Evolutionary conservation across 306 rosid species (phyloP), one percentile per base, ranked within the genome.

Genomic region (Pterocarpus santalinus): DNA sequence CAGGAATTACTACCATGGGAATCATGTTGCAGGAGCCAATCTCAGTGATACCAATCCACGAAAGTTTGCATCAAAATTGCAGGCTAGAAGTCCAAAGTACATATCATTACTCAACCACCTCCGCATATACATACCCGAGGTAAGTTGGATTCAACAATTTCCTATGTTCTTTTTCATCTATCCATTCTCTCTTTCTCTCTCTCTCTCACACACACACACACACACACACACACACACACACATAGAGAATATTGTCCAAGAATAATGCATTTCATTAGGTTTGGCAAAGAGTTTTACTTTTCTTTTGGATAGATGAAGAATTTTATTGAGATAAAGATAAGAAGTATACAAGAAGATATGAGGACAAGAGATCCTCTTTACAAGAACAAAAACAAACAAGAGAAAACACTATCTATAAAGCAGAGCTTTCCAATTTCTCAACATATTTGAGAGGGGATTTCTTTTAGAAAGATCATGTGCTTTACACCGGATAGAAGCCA

Each of bases 71-170:
- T 88, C 99, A 44, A 90, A 78, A 80, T 84, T 96, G 92, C 97
- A 92, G 85, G 90, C 99, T 68, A 90, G 99, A 90, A 96, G 99
- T 86, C 97, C 99, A 32, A 96, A 96, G 86, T 96, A 96, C 83
- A 96, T 96, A 90, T 93, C 99, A 82, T 81, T 96, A 56, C 97
- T 96, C 86, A 96, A 96, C 78, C 99, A 96, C 83, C 88, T 96
- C 52, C 99, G 99, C 81, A 96, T 96, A 77, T 96, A 94, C 83
- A 69, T 96, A 79, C 99, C 99, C 0, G 99, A 94, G 99, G 99
- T 92, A 85, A 86, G 73, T 75, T 85, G 73, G 75, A 78, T 79
- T 61, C 58, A 15, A 67, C 80, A 44, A 28, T 16, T 73, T 81
- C 22, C 47, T 22, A 47, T 68, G 64, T 68, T 49, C 2, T 35